These are phyloP conservation scores for Penicillium antarcticum DNA, from an alignment of 495 filamentous ascomycete genomes.

Conservation along the genomic window DNA sequence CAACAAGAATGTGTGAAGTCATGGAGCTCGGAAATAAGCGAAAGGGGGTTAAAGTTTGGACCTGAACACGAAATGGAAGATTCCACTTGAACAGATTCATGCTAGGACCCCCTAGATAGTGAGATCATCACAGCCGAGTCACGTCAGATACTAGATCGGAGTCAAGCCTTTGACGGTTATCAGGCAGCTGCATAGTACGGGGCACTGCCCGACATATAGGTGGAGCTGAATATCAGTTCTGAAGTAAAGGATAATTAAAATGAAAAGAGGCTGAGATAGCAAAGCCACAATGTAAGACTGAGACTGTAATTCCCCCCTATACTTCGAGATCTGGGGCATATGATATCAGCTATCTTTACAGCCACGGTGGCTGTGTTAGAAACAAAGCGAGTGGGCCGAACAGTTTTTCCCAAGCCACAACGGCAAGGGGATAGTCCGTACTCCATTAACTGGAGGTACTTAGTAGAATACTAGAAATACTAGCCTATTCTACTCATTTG, in stretches of 20 bases:
- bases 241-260: too few relatives aligned
- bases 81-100: not conserved
- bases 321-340: not conserved
- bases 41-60: not conserved
- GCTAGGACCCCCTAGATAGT: not conserved
- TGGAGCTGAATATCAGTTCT: too few relatives aligned
- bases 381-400: constrained; percentile 11
- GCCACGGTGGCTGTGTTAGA: constrained; percentile 25
- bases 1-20: constrained; percentile 4
- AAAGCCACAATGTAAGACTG: too few relatives aligned
- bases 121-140: not conserved
- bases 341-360: constrained; percentile 23
- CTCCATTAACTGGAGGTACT: too few relatives aligned
- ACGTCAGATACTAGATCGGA: constrained; percentile 8
- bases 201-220: not conserved
- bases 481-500: too few relatives aligned
- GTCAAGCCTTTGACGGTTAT: constrained; percentile 13
- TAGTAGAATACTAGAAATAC: too few relatives aligned
- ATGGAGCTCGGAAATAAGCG: not conserved
- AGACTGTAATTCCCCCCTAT: too few relatives aligned
- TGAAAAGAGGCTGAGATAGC: too few relatives aligned
- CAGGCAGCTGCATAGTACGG: constrained; percentile 2
- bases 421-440: too few relatives aligned
- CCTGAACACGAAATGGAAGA: not conserved
- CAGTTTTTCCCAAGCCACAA: not conserved